Evolutionary conservation across 164 flowering plant genomes (phyloP).

Genomic region (Magnolia sinica): DNA sequence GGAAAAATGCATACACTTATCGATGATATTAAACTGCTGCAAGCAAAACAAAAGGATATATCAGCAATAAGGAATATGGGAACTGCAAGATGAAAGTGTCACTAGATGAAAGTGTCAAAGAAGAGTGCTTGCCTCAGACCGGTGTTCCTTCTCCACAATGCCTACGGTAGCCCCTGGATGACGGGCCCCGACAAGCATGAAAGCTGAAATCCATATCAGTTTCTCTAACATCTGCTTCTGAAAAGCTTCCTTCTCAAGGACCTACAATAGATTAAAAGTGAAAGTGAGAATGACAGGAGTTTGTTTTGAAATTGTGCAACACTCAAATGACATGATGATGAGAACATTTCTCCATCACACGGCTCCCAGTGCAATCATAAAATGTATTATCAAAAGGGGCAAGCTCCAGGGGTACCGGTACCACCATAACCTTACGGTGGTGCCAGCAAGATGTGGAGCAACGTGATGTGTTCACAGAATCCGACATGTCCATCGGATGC

Average conservation of each 20-base stretch:
- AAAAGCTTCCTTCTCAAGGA: conserved; percentile 85
- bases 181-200: conserved; percentile 98
- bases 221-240: conserved; percentile 97
- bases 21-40: too few species aligned
- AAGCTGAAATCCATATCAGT: conserved; percentile 90
- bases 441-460: too few species aligned
- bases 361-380: not conserved
- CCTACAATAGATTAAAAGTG: conserved; percentile 33
- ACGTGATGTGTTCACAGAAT: too few species aligned
- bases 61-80: not conserved
- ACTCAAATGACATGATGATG: not conserved
- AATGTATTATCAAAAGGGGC: too few species aligned
- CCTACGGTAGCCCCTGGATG: conserved; percentile 97
- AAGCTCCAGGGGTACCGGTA: too few species aligned
- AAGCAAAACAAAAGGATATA: too few species aligned
- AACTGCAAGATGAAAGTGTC: not conserved
- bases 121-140: conserved; percentile 57
- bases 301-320: not conserved
- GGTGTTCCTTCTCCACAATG: conserved; percentile 73
- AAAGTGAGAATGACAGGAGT: not conserved
- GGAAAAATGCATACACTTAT: too few species aligned
- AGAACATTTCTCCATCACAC: not conserved
- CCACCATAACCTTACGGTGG: too few species aligned
- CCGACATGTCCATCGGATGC: too few species aligned
- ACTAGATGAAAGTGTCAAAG: not conserved